phyloP scores from a whole-genome alignment of 2,329 filamentous ascomycete genomes.

The Volutella citrinella region DNA sequence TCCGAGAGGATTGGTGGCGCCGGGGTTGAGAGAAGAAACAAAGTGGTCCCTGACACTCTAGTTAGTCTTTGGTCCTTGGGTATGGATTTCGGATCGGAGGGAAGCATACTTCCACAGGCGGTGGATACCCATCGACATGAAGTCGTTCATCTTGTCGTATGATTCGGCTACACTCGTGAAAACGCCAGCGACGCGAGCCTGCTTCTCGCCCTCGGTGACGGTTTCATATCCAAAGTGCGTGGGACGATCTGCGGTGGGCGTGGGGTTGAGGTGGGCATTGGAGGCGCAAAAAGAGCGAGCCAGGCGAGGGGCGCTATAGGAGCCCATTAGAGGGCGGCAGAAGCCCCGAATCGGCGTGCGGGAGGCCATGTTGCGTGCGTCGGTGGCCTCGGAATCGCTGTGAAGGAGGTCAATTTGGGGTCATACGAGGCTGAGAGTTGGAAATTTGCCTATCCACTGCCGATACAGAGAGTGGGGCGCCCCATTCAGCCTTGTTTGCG shows the following conservation, averaged over 20 bases:
- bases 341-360: slow-evolving; percentile 29
- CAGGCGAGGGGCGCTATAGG: slow-evolving; percentile 11
- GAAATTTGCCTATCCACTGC: slow-evolving; percentile 24
- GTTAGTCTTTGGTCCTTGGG: slow-evolving; percentile 7
- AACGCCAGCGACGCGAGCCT: slow-evolving; percentile 70
- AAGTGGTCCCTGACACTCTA: slow-evolving; percentile 69
- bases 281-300: slow-evolving; percentile 28
- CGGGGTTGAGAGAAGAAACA: slow-evolving; percentile 85
- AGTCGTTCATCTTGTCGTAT: slow-evolving; percentile 98
- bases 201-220: slow-evolving; percentile 76
- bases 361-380: slow-evolving; percentile 25
- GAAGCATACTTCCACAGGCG: slow-evolving; percentile 77
- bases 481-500: slow-evolving; percentile 19
- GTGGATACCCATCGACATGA: slow-evolving; percentile 98
- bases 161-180: slow-evolving; percentile 93
- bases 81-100: not conserved
- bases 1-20: slow-evolving; percentile 47
- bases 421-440: slow-evolving; percentile 28
- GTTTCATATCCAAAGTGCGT: slow-evolving; percentile 94
- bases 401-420: slow-evolving; percentile 19
- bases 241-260: slow-evolving; percentile 47
- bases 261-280: slow-evolving; percentile 23
- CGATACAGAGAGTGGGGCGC: slow-evolving; percentile 10
- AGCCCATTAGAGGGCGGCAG: slow-evolving; percentile 19
- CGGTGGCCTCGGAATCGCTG: slow-evolving; percentile 11